Conservation (phyloP, 208 protist species). For the Trypanosoma congolense region DNA sequence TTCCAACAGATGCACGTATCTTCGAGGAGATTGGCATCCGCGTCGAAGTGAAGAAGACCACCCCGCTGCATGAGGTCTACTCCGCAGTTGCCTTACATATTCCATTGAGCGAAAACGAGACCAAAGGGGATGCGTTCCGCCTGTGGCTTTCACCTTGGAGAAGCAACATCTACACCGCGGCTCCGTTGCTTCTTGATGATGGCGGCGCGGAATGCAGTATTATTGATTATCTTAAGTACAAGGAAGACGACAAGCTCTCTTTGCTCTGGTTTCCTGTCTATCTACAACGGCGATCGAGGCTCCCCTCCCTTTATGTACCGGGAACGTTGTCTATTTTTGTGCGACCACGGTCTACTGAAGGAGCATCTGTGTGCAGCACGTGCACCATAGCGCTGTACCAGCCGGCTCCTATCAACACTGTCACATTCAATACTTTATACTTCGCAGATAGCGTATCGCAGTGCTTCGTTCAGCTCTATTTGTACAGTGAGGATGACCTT, state of each 20-base stretch:
- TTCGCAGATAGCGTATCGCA: background rate
- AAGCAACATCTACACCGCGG: constrained; percentile 22
- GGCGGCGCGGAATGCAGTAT: background rate
- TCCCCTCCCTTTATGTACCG: background rate
- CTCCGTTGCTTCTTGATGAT: constrained; percentile 31
- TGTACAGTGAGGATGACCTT: constrained; percentile 1
- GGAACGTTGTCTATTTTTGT: background rate
- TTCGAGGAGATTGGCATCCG: constrained; percentile 31
- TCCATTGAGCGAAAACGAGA: constrained; percentile 17
- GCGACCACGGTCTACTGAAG: background rate
- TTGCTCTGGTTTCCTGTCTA: constrained; percentile 45
- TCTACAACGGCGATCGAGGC: constrained; percentile 35
- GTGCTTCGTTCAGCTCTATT: background rate
- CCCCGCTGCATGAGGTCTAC: constrained; percentile 42
- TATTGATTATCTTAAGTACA: constrained; percentile 11
- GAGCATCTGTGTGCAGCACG: background rate
- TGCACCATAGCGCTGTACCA: background rate
- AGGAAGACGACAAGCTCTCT: background rate
- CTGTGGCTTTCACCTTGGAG: constrained; percentile 31
- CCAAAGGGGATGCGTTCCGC: constrained; percentile 33
- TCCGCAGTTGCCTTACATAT: constrained; percentile 36
- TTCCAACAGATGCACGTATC: constrained; percentile 29
- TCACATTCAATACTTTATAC: constrained; percentile 6
- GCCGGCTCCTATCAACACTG: constrained; percentile 1
- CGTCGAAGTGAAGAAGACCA: constrained; percentile 49